A percentile compares a stretch with the other conserved stretches of the same genome.
phyloP scores from a whole-genome alignment of 2,329 filamentous ascomycete species.

The Fulvia fulva region DNA sequence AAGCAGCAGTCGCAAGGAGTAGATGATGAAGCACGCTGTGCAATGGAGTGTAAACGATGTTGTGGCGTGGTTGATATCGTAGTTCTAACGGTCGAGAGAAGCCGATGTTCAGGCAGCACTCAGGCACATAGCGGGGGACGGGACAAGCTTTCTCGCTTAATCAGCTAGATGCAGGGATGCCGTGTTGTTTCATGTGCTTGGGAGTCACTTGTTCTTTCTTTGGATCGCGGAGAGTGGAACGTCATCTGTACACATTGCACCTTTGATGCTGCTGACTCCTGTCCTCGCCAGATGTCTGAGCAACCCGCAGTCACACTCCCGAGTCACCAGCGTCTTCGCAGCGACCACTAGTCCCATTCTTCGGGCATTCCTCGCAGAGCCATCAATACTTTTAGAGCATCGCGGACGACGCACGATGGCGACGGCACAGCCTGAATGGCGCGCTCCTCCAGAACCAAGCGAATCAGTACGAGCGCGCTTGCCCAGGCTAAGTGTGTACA shows the following conservation, averaged over 20 bases:
- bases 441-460: conserved; percentile 33
- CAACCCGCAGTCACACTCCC: neutral
- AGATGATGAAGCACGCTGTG: neutral
- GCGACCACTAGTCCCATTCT: neutral
- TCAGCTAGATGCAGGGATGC: neutral
- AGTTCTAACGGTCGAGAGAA: neutral
- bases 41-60: neutral
- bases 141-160: neutral
- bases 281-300: conserved; percentile 2
- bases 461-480: conserved; percentile 27
- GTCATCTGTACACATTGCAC: conserved; percentile 1
- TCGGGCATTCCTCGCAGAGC: conserved; percentile 5
- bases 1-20: neutral
- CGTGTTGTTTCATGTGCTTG: neutral
- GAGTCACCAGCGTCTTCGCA: neutral
- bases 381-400: neutral
- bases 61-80: neutral
- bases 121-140: neutral
- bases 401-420: conserved; percentile 5
- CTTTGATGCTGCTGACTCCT: conserved; percentile 4
- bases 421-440: conserved; percentile 31
- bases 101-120: neutral
- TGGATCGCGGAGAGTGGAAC: neutral
- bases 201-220: conserved; percentile 1
- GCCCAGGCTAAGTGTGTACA: conserved; percentile 69